phyloP scores from a whole-genome alignment of 495 filamentous ascomycete species.

The Xylaria bambusicola region DNA sequence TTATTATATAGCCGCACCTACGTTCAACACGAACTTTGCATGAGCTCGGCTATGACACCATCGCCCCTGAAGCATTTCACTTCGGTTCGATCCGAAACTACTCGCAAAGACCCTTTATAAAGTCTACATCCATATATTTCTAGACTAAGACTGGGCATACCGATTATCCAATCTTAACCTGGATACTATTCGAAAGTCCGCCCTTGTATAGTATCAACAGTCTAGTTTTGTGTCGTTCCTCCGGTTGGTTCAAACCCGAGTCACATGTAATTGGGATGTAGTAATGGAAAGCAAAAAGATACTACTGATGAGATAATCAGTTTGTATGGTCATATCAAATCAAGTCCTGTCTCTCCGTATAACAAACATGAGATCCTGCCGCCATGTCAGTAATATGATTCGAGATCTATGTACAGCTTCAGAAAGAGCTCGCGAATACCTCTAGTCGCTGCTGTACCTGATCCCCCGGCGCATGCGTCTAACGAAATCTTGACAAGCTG shows the following conservation, averaged over 20 bases:
- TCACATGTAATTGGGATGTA: conserved; percentile 11
- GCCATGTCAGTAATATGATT: not conserved
- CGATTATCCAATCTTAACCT: not conserved
- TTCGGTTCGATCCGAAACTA: not conserved
- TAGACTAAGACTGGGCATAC: conserved; percentile 1
- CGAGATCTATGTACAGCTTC: not conserved
- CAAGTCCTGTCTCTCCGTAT: not conserved
- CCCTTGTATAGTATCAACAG: conserved; percentile 33
- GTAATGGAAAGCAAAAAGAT: conserved; percentile 5
- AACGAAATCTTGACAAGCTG: not conserved
- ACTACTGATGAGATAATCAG: too few species aligned
- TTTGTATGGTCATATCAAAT: not conserved
- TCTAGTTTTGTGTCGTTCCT: conserved; percentile 38
- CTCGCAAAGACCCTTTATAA: conserved; percentile 13
- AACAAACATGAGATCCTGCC: not conserved
- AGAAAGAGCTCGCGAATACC: not conserved
- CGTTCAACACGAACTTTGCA: too few species aligned
- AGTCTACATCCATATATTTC: conserved; percentile 29
- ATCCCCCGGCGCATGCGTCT: not conserved
- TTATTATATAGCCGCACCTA: too few species aligned
- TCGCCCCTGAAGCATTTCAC: conserved; percentile 15
- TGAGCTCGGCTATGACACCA: conserved; percentile 14
- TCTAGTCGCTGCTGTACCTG: not conserved
- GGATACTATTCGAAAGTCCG: not conserved
- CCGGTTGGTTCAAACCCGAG: conserved; percentile 20